These are phyloP conservation scores for Brachypodium distachyon DNA, from an alignment of 202 grass and related monocot species.

Conservation along the genomic window DNA sequence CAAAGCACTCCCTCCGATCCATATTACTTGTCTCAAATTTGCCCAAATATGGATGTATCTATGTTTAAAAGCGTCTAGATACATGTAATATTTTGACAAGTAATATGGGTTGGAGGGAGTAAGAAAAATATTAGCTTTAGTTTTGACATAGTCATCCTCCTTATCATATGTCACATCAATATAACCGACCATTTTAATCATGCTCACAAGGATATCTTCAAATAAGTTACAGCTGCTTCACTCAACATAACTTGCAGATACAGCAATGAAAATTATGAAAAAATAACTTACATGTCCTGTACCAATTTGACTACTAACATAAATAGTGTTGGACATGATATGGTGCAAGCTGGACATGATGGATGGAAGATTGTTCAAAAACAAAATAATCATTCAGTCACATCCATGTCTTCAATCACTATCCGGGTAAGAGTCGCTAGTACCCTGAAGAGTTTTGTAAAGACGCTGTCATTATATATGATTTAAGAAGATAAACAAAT, in stretches of 20 bases:
- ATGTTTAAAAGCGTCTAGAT: too few relatives aligned
- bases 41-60: too few relatives aligned
- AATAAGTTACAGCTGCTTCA: conserved; percentile 34
- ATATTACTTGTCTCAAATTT: too few relatives aligned
- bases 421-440: neutral
- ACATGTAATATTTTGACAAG: too few relatives aligned
- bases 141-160: conserved; percentile 17
- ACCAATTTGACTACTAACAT: conserved; percentile 20
- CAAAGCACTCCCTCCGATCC: too few relatives aligned
- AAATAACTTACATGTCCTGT: conserved; percentile 11
- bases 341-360: conserved; percentile 4
- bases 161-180: conserved; percentile 35
- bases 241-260: conserved; percentile 21
- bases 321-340: conserved; percentile 27
- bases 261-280: conserved; percentile 30
- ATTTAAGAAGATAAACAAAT: neutral
- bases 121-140: conserved; percentile 18
- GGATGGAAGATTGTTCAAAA: conserved; percentile 25
- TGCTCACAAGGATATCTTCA: conserved; percentile 22
- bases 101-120: too few relatives aligned
- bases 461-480: conserved; percentile 1
- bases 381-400: conserved; percentile 25
- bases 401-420: conserved; percentile 12
- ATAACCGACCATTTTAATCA: conserved; percentile 21
- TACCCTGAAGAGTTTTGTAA: neutral